A percentile compares a stretch with the other conserved stretches of the same genome.
Evolutionary conservation across 768 basidiomycete genomes (phyloP).

Genomic region (Suillus ampliporus): DNA sequence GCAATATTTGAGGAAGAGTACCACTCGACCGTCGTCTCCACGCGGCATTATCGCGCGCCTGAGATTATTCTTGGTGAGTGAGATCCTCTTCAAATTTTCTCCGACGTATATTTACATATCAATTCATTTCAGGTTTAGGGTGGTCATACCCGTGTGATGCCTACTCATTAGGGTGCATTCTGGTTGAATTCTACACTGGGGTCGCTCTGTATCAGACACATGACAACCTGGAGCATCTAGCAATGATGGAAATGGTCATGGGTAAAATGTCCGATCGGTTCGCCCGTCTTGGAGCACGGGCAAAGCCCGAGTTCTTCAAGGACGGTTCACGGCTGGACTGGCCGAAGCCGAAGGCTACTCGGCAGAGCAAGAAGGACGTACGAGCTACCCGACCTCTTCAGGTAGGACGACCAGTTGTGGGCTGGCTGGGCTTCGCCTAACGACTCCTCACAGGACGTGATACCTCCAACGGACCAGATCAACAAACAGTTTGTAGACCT

Average conservation of each 20-base stretch:
- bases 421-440: neutral
- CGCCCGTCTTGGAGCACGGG: slow-evolving; percentile 71
- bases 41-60: slow-evolving; percentile 97
- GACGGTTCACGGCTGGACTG: slow-evolving; percentile 86
- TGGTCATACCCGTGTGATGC: slow-evolving; percentile 99
- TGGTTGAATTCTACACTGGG: slow-evolving; percentile 98
- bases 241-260: slow-evolving; percentile 99
- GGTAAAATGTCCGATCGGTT: slow-evolving; percentile 95
- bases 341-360: slow-evolving; percentile 87
- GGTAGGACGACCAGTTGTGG: slow-evolving; percentile 50
- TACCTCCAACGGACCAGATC: slow-evolving; percentile 72
- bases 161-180: slow-evolving; percentile 97
- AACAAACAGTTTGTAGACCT: slow-evolving; percentile 88
- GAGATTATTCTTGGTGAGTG: slow-evolving; percentile 96
- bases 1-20: slow-evolving; percentile 98
- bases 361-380: slow-evolving; percentile 94
- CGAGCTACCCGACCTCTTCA: slow-evolving; percentile 78
- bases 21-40: slow-evolving; percentile 97
- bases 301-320: slow-evolving; percentile 94
- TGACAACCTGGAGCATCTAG: slow-evolving; percentile 97
- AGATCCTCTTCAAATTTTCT: slow-evolving; percentile 8
- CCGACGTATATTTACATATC: slow-evolving; percentile 20
- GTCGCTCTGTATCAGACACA: slow-evolving; percentile 99
- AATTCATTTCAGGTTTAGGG: slow-evolving; percentile 71
- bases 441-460: slow-evolving; percentile 68